Evolutionary conservation across 2,329 filamentous ascomycete genomes (phyloP), one percentile per base, ranked within the genome.

Genomic region (Penicillium brasilianum): DNA sequence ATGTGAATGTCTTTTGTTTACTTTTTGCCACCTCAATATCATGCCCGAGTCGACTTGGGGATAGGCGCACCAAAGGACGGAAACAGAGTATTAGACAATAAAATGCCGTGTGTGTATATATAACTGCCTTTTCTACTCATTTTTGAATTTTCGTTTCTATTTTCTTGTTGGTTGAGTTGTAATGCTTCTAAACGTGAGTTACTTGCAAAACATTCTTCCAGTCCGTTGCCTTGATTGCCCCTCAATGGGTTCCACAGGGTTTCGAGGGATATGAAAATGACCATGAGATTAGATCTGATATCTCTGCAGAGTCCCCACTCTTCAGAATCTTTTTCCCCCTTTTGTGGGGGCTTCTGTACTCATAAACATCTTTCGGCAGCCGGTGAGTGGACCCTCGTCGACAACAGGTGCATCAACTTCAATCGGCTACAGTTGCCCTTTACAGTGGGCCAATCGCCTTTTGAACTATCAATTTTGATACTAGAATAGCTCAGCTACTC

Each of bases 301-400:
- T 51, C 11, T 10, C n/a, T 20, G 28, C 10, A 30, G 18, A 18
- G n/a, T 10, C 6, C 16, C 18, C 18, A 11, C 13, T 36, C 32
- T 22, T 52, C 49, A 52, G 49, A 34, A 52, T 52, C 22, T 25
- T 52, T 52, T 52, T 25, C 32, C 49, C 49, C 34, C 10, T 25
- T 20, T 39, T 52, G 49, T 25, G 18, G 18, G 32, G 6, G 34
- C 30, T 52, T 30, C 36, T 34, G 18, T 52, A 16, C 10, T 32
- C n/a, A 9, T 34, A 39, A 37, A 10, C 34, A 13, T 52, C 32
- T 52, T 25, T 10, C 28, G 14, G 16, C 49, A 8, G 18, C 37
- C 11, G 13, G 9, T 20, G 30, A 18, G 18, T 18, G 6, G 16
- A 18, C n/a, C n/a, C 25, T 51, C n/a, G 28, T 18, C 48, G 32